A percentile compares a stretch with the other conserved stretches of the same genome.
phyloP scores from a whole-genome alignment of 208 protist species.

The Trypanosoma vivax region DNA sequence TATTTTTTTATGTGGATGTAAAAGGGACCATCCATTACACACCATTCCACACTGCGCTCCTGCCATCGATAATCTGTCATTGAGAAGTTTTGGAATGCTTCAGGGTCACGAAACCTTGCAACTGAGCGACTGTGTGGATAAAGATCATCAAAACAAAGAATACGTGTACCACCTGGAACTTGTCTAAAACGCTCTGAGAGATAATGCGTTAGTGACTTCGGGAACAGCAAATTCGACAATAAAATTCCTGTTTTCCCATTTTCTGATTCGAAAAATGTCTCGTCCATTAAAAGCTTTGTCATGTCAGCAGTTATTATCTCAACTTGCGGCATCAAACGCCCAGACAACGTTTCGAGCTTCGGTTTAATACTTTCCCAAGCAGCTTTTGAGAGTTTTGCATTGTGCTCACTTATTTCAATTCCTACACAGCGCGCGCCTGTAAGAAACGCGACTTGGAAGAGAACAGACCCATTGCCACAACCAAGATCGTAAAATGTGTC shows the following conservation, averaged over 20 bases:
- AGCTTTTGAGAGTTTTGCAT: slow-evolving; percentile 40
- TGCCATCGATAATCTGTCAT: slow-evolving; percentile 69
- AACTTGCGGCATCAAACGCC: slow-evolving; percentile 33
- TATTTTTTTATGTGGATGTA: slow-evolving; percentile 50
- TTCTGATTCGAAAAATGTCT: slow-evolving; percentile 34
- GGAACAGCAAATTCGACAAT: slow-evolving; percentile 63
- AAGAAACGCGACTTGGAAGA: slow-evolving; percentile 58
- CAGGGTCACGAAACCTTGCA: slow-evolving; percentile 42
- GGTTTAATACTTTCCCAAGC: slow-evolving; percentile 29
- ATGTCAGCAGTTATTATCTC: slow-evolving; percentile 68
- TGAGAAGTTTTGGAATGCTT: slow-evolving; percentile 52
- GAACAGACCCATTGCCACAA: slow-evolving; percentile 61
- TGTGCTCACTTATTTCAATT: slow-evolving; percentile 56
- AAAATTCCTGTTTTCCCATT: slow-evolving; percentile 50
- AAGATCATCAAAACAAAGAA: slow-evolving; percentile 67
- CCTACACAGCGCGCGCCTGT: slow-evolving; percentile 60
- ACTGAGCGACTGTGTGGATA: slow-evolving; percentile 49
- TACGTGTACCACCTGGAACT: slow-evolving; percentile 32
- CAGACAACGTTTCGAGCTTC: slow-evolving; percentile 19
- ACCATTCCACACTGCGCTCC: slow-evolving; percentile 59
- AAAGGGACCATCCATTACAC: slow-evolving; percentile 38
- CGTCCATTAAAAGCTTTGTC: slow-evolving; percentile 31
- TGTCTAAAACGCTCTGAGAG: slow-evolving; percentile 40
- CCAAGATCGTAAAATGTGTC: slow-evolving; percentile 69
- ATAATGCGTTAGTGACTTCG: slow-evolving; percentile 54